Base-by-base conservation (phyloP, 495 filamentous ascomycete genomes). In the Cercophora sp. region DNA sequence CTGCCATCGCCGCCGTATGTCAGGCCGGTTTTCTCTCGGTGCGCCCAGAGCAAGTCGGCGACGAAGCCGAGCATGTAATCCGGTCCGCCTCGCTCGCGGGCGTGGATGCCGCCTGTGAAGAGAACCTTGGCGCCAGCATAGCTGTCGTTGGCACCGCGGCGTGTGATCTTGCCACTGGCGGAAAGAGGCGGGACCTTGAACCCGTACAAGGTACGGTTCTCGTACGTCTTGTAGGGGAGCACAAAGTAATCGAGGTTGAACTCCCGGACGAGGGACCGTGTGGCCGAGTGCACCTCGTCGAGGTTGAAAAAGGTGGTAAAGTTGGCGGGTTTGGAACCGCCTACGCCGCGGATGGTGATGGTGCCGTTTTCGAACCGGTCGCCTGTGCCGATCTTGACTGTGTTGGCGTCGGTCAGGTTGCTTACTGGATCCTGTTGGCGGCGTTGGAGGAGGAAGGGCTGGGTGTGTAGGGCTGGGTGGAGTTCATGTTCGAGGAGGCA, bases 1-100 rank as follows among this genome's bases (percentile, higher is more conserved):
- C n/a, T n/a, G n/a, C n/a, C n/a, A n/a, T n/a, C n/a, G 10, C 55
- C 50, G 39, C 71, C 73, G 56, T 72, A 76, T 0, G 57, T 66
- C 3, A 76, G 26, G 4, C 47, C 40, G 13, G 26, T 51, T 4
- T 29, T n/a, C 1, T 47, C 40, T 3, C 22, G 25, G 3, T 42
- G 6, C 4, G 51, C 56, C 18, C 22, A 47, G 3, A 59, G 40
- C 4, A 59, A 42, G 26, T 59, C 53, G 13, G 53, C 41, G 18
- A 54, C 25, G 34, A 56, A 56, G 54, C 56, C 45, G 39, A 60
- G 24, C 18, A 56, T 22, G 25, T 45, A 22, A 34, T 60, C 57
- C 4, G 57, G 57, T 0, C 44, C 57, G 32, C 57, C 57, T 26
- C 57, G 48, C 45, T 60, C 57, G 16, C 57, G 53, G 5, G 57